Percentiles rank a stretch among this genome's conserved stretches.
Conservation (phyloP, 345 rosid genomes). For the Cochlearia excelsa region DNA sequence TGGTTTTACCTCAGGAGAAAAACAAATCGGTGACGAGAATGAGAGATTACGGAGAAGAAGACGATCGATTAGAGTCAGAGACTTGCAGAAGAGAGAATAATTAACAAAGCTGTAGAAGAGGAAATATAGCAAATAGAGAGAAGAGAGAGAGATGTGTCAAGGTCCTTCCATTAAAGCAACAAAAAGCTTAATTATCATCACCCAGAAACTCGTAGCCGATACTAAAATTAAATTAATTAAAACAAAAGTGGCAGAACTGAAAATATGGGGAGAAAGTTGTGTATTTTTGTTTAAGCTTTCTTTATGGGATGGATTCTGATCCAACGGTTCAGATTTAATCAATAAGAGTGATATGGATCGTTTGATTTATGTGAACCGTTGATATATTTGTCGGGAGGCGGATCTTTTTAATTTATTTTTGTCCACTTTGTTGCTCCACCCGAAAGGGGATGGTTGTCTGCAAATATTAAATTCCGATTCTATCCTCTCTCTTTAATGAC, state of each 20-base stretch:
- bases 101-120: background rate
- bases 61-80: constrained; percentile 18
- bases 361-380: constrained; percentile 23
- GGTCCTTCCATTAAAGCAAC: constrained; percentile 60
- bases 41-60: constrained; percentile 26
- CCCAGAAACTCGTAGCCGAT: constrained; percentile 37
- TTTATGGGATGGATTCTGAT: constrained; percentile 16
- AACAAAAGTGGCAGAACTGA: constrained; percentile 25
- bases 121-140: no score
- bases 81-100: constrained; percentile 19
- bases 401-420: constrained; percentile 8
- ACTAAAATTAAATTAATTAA: background rate
- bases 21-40: constrained; percentile 21
- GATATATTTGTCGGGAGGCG: constrained; percentile 26
- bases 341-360: background rate
- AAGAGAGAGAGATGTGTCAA: constrained; percentile 34
- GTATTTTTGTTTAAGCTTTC: constrained; percentile 4
- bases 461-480: constrained; percentile 22
- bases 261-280: constrained; percentile 20
- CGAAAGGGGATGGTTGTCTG: constrained; percentile 38
- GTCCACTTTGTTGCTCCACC: constrained; percentile 36
- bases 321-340: constrained; percentile 22
- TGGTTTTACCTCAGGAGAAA: background rate
- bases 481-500: constrained; percentile 13
- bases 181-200: constrained; percentile 39